These are phyloP conservation scores for Aureobasidium sp. DNA, from an alignment of 2,329 filamentous ascomycete genomes.

Conservation along the genomic window DNA sequence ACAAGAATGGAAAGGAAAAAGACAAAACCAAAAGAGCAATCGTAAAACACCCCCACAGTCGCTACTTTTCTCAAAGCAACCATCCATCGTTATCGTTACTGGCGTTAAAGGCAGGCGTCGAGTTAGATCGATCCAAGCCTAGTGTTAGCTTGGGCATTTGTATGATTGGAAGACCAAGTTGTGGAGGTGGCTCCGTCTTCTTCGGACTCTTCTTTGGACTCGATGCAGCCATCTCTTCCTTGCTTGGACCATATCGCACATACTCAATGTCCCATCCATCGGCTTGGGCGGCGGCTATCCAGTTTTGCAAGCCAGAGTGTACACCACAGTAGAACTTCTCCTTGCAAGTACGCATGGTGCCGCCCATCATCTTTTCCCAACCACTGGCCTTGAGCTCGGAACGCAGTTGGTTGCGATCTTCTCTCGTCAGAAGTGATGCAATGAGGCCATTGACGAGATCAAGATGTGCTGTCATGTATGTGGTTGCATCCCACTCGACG, in stretches of 20 bases:
- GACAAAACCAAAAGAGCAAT: not conserved
- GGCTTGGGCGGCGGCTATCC: constrained; percentile 79
- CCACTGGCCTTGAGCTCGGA: constrained; percentile 72
- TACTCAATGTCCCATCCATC: constrained; percentile 82
- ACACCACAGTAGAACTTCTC: constrained; percentile 95
- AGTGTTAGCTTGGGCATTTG: constrained; percentile 14
- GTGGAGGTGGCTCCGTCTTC: constrained; percentile 16
- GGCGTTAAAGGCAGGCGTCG: constrained; percentile 4
- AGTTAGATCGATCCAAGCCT: constrained; percentile 14
- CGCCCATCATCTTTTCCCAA: constrained; percentile 84
- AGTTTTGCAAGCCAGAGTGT: constrained; percentile 80
- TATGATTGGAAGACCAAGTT: constrained; percentile 14
- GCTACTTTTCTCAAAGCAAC: constrained; percentile 14
- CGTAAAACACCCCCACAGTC: not conserved
- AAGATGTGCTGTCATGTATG: constrained; percentile 86
- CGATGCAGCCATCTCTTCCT: constrained; percentile 35
- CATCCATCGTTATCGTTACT: constrained; percentile 17
- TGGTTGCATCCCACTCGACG: constrained; percentile 97
- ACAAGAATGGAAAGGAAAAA: not conserved
- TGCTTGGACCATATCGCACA: constrained; percentile 66
- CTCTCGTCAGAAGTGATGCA: constrained; percentile 63
- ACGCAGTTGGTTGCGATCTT: constrained; percentile 72
- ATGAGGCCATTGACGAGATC: constrained; percentile 89
- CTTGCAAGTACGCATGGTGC: constrained; percentile 82
- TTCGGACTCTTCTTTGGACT: constrained; percentile 32